Conservation (phyloP, 2,329 filamentous ascomycete genomes). For the Stagonosporopsis vannaccii region DNA sequence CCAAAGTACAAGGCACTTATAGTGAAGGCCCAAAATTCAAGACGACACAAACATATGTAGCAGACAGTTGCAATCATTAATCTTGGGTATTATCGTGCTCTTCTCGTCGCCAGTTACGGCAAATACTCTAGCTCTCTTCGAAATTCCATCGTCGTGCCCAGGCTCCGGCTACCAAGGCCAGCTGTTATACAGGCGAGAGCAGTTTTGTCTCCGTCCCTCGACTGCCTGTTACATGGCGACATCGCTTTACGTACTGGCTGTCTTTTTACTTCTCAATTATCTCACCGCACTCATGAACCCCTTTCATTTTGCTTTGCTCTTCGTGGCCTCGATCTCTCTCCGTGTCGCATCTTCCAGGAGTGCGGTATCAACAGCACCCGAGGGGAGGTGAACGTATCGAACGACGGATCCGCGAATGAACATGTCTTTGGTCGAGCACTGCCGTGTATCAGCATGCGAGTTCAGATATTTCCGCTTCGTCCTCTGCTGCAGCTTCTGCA, state of each 20-base stretch:
- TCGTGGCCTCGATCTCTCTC: slow-evolving; percentile 46
- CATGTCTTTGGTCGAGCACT: slow-evolving; percentile 89
- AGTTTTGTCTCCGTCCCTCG: not conserved
- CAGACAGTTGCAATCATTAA: not conserved
- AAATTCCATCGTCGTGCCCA: not conserved
- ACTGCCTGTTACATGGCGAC: not conserved
- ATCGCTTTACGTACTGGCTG: slow-evolving; percentile 3
- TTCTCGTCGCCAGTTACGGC: not conserved
- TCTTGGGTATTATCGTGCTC: not conserved
- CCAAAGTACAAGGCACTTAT: not conserved
- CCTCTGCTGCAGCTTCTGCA: not conserved
- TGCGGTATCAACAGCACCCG: slow-evolving; percentile 81
- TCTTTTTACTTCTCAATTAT: not conserved
- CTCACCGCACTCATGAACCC: not conserved
- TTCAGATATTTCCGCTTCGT: not conserved
- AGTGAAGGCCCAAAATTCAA: not conserved
- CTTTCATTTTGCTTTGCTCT: slow-evolving; percentile 48
- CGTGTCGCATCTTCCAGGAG: slow-evolving; percentile 83
- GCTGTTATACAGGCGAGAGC: not conserved
- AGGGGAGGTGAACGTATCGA: slow-evolving; percentile 88
- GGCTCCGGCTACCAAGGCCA: not conserved
- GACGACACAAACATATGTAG: not conserved
- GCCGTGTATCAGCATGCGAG: slow-evolving; percentile 12
- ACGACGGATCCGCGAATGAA: slow-evolving; percentile 95
- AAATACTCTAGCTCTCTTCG: not conserved